Base-by-base conservation (phyloP, 1,284 basidiomycete species). In the Trametes pubescens region DNA sequence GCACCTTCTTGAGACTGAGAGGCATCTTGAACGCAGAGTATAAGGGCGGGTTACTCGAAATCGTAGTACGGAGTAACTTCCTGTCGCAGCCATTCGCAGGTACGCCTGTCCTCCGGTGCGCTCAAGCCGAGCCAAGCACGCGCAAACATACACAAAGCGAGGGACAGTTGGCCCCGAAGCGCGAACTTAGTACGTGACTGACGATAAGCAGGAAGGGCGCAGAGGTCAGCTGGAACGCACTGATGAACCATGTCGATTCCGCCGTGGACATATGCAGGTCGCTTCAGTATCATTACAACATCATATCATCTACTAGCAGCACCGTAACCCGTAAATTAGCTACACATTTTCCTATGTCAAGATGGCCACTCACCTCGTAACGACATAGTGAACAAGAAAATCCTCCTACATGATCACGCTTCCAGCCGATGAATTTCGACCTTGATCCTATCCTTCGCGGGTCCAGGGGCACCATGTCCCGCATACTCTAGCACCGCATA, bases 401-500 rank as follows among this genome's bases (percentile, higher is more conserved):
- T 21, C 14, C 43, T 51, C 4, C 8, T n/a, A 37, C 13, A n/a
- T 1, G 22, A 9, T 49, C 35, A 62, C 18, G 37, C 37, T 34
- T 65, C 67, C 44, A 69, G 37, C 8, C 67, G 60, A 6, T 52
- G 62, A 1, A 80, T 73, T 61, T 80, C 75, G 10, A 71, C 71
- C 57, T 73, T 73, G 47, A 81, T 71, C 40, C 79, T 74, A n/a
- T 80, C 77, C 55, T 69, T 74, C n/a, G 72, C 68, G 2, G 75
- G 64, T 44, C 73, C 78, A 1, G 72, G 70, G 24, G 67, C 72
- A 16, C 72, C 51, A 22, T 66, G 67, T 11, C 79, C 77, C 24
- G 67, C 65, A 46, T 77, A 76, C 26, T 77, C 72, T 35, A 92
- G 65, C 46, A 76, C 79, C 1, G 82, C 85, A 58, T 86, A 89